Evolutionary conservation across 768 basidiomycete species (phyloP), one percentile per base, ranked within the genome.

Genomic region (Phlebiopsis gigantea): DNA sequence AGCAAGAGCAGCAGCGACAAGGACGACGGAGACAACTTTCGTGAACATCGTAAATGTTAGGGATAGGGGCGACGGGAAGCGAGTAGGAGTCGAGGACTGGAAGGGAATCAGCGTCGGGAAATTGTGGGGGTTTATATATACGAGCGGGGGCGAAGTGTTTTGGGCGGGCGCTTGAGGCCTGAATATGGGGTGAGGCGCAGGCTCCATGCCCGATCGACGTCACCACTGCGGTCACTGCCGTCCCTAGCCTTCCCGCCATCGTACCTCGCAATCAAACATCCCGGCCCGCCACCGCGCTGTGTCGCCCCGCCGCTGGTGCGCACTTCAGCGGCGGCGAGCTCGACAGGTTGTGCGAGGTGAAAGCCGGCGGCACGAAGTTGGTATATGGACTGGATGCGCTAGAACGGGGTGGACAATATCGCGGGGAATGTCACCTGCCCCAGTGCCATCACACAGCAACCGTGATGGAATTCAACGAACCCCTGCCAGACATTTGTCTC

Each of bases 11-110:
- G 47, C 57, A 30, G 59, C 56, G 21, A 56, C 56, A 17, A 45
- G 59, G 48, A 58, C 34, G 48, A 43, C 46, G 51, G 56, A 43
- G 51, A 51, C 44, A 31, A 56, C 25, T 51, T 61, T 53, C 42
- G 42, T 39, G 49, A 56, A 52, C 30, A 53, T 15, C 44, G 55
- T 46, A 47, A 57, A 30, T 25, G 41, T 21, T 4, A 19, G 41
- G 53, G 34, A 22, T 9, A 6, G 22, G 31, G 31, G n/a, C 1
- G 22, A 12, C n/a, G 24, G 34, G 12, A 49, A 49, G 30, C 17
- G n/a, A 24, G 7, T 17, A 5, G 24, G 26, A 49, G 26, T 21
- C 26, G 47, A 26, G 15, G 28, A 29, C 19, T n/a, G 47, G 24
- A 19, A 49, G 10, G 9, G 25, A 9, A 25, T 17, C 21, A 19